phyloP scores from a whole-genome alignment of 129 eudicot genomes.

The Centrapalus pauciflorus region DNA sequence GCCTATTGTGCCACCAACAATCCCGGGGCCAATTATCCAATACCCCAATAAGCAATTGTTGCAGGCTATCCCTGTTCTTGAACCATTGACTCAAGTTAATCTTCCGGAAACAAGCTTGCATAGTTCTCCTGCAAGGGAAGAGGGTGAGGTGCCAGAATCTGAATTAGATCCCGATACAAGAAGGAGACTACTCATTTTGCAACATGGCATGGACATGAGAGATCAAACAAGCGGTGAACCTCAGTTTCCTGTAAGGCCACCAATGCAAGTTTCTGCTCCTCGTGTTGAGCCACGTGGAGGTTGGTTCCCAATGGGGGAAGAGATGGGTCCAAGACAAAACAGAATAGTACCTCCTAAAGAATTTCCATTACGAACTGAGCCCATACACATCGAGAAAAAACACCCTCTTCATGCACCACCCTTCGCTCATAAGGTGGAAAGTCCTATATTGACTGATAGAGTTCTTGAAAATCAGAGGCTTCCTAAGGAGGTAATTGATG shows the following conservation, averaged over 20 bases:
- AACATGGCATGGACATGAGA: constrained; percentile 90
- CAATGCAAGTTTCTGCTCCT: constrained; percentile 58
- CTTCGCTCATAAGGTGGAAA: constrained; percentile 55
- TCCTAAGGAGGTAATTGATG: constrained; percentile 68
- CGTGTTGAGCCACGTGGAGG: constrained; percentile 59
- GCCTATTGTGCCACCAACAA: constrained; percentile 34
- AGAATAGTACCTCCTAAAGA: constrained; percentile 49
- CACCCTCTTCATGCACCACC: constrained; percentile 55
- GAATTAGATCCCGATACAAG: constrained; percentile 96
- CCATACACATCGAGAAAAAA: constrained; percentile 57
- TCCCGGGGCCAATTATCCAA: constrained; percentile 43
- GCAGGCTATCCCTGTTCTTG: constrained; percentile 41
- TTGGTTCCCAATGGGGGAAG: constrained; percentile 87
- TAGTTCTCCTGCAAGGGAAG: constrained; percentile 94
- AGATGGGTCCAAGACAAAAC: constrained; percentile 61
- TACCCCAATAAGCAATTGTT: constrained; percentile 45
- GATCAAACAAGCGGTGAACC: constrained; percentile 48
- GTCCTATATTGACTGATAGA: constrained; percentile 49
- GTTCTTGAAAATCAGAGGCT: constrained; percentile 59
- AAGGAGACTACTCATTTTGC: constrained; percentile 87
- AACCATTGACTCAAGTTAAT: constrained; percentile 50
- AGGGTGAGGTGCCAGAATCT: constrained; percentile 97
- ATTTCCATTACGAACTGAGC: constrained; percentile 43
- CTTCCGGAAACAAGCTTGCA: constrained; percentile 64
- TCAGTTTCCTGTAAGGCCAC: constrained; percentile 58